Base-by-base conservation (phyloP, 2,329 filamentous ascomycete species). In the Fusarium devonianum region DNA sequence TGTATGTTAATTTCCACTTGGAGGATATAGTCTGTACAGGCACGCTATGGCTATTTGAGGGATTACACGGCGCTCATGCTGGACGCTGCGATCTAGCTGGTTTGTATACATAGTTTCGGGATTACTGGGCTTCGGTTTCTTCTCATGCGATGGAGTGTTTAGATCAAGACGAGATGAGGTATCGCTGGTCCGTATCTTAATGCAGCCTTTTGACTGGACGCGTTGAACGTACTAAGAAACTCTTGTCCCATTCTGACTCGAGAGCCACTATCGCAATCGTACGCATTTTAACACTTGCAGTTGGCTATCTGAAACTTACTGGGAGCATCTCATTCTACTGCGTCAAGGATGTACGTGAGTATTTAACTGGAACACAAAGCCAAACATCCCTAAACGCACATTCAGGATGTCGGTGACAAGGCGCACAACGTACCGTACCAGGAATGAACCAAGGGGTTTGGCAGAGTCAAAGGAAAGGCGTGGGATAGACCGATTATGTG, bases 31-130 rank as follows among this genome's bases (percentile, higher is more conserved):
- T 5, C 33, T 16, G 8, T 13, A 10, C 48, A 26, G 29, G n/a
- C n/a, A 21, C 32, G 35, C 5, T 12, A 25, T 30, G 19, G 29
- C 22, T 29, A 36, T 47, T 43, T 36, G 41, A 19, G 29, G 36
- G 22, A 35, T 49, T 43, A 36, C 36, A 54, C 13, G 59, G 67
- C 59, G 66, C 64, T 69, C 39, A 48, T 48, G 60, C 56, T 65
- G 60, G 55, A 59, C 60, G 58, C 52, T 54, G 49, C 48, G 41
- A 49, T 56, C 51, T 56, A 29, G 56, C 55, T 58, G 50, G 57
- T 53, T 62, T 65, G 55, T 61, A 59, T 64, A 64, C 59, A 64
- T 57, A 63, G 53, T 38, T 23, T 50, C 22, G 39, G 39, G 22
- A n/a, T 50, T 45, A 11, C 17, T 32, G 46, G 52, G 37, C 36